Evolutionary conservation across 176 grass and related monocot species (phyloP), one percentile per base, ranked within the genome.

Genomic region (Raddia guianensis): DNA sequence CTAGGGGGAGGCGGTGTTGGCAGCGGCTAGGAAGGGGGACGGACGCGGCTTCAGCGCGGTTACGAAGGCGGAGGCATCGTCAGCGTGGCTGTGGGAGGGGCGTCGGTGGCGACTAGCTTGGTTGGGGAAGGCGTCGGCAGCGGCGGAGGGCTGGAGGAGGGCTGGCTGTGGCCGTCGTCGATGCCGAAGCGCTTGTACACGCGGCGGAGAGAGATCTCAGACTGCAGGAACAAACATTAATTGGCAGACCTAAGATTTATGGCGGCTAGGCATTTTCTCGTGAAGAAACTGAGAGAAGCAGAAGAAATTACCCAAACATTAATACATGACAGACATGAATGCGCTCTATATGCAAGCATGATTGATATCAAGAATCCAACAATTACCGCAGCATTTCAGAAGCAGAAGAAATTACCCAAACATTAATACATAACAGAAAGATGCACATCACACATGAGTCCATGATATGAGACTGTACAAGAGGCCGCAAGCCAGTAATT

Each of bases 181-280:
- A 95, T 90, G 80, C 97, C 97, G 7, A 93, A 87, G 75, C 97
- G 88, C 83, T 93, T 99, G 75, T 99, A 91, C 19, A 99, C 97
- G 43, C 97, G 88, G 63, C 97, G 96, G 35, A 99, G 88, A 3
- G 93, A 99, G 76, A 99, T 99, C 76, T 99, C 97, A 0, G 89
- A 86, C 97, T 99, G 86, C 72, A 62, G 10, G 47, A 73, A 9
- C 7, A 77, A 48, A 82, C 21, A 80, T 40, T 5, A 40, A 40
- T 69, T 66, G 44, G 69, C 12, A 80, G 51, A 84, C 49, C 43
- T 72, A 27, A 16, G 72, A 73, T 52, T 66, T 57, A 49, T 16
- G 52, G 27, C 21, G 9, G 43, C 52, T 74, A 46, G 52, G 8
- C 43, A 40, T 60, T 77, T 62, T 61, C 16, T 70, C 32, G 70